Evolutionary conservation across 306 rosid genomes (phyloP), one percentile per base, ranked within the genome.

Genomic region (Quillaja saponaria): DNA sequence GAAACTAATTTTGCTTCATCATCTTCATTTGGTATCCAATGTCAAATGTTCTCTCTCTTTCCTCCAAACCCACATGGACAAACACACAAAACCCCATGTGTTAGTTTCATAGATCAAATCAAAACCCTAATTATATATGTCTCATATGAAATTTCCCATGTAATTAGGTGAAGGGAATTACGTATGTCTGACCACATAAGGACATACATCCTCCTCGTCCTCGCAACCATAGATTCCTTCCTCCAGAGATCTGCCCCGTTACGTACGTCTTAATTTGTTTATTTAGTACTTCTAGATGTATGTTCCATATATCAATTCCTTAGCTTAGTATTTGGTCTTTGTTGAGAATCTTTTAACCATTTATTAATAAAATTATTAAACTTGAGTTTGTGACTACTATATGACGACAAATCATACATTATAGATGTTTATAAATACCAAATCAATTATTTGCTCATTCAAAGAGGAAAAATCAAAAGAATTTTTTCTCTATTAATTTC

Each of bases 21-120:
- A 54, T 79, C 82, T 71, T 63, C 69, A 68, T 66, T 70, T 35
- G 82, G 83, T 57, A 81, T 76, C 87, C 85, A 53, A 81, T 81
- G 87, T 69, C 64, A 25, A 25, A 2, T 25, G 4, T 69, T 61
- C 55, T 58, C 55, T 49, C 64, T 42, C 63, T n/a, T n/a, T 49
- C 65, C 51, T 67, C 53, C 41, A 58, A 68, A 44, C 68, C 76
- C 75, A 75, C 42, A 61, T 61, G 46, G 49, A 73, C 41, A 58
- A 68, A 44, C 68, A 74, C 75, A 75, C 76, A 57, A 65, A 78
- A 53, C 28, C 58, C 81, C 74, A 64, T 72, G 76, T 74, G 63
- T 55, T 71, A 35, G 54, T 63, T n/a, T 66, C 51, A 62, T 66
- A 49, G 40, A 52, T 39, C n/a, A 50, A 62, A 58, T n/a, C 41